A percentile compares a stretch with the other conserved stretches of the same genome.
Evolutionary conservation across 148 eudicot genomes (phyloP).

Genomic region (Cornus controversa): DNA sequence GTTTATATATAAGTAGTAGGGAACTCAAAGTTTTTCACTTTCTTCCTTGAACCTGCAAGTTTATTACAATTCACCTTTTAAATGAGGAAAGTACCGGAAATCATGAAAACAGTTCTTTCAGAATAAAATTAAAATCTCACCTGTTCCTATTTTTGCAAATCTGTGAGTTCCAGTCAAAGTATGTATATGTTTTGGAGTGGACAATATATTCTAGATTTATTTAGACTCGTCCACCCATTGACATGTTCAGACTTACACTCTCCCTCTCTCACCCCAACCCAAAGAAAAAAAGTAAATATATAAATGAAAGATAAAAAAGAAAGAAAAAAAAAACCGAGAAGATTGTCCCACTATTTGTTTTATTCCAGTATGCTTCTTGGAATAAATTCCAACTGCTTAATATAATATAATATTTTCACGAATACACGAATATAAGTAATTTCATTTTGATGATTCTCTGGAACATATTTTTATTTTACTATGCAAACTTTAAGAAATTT

Average conservation of each 20-base stretch:
- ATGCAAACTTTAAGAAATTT: too few species aligned
- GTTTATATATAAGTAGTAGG: neutral
- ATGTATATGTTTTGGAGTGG: neutral
- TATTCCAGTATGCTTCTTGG: neutral
- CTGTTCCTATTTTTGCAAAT: neutral
- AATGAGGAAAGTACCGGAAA: neutral
- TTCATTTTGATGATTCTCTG: neutral
- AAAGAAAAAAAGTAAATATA: too few species aligned
- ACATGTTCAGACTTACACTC: neutral
- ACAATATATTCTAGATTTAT: neutral
- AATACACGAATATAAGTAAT: neutral
- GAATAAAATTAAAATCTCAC: neutral
- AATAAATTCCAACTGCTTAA: neutral
- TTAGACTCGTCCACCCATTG: neutral
- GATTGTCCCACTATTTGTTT: neutral
- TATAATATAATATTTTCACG: neutral
- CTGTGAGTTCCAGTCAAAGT: neutral
- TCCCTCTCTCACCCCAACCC: neutral
- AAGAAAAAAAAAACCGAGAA: too few species aligned
- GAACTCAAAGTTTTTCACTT: neutral
- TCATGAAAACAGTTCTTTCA: neutral
- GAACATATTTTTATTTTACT: too few species aligned
- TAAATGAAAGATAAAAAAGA: too few species aligned
- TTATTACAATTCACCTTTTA: neutral
- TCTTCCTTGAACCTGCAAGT: neutral